Base-by-base conservation (phyloP, 176 grass and related monocot genomes). In the Zizania latifolia region DNA sequence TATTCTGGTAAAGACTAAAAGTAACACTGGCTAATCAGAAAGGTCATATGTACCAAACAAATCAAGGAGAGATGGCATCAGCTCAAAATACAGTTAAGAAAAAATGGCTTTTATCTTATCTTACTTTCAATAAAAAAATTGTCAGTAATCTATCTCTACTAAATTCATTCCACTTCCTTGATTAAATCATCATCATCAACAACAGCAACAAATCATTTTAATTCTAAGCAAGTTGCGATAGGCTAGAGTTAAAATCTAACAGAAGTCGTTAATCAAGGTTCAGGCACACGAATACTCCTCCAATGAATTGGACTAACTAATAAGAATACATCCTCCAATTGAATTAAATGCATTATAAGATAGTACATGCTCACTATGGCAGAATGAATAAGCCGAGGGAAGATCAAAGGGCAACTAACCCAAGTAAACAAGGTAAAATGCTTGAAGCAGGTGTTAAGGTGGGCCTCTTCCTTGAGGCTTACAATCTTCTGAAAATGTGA, bases 401-500 rank as follows among this genome's bases (percentile, higher is more conserved):
- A 46, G 17, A 59, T 62, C 17, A 17, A 37, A 62, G 64, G 8
- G 31, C 15, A 72, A 85, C n/a, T 80, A 88, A 98, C 94, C 56
- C 88, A 93, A 4, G 88, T 98, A 83, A 98, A 98, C 55, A 93
- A 67, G 44, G 94, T 92, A 80, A 98, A 98, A 81, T 98, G 94
- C 76, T 98, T 98, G 91, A 98, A 98, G 79, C 94, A 98, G 34
- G 94, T 98, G 53, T 92, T 98, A 48, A 98, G 94, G 82, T 98
- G 94, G 71, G 94, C 94, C 60, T 92, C 94, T 85, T 98, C 94
- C 71, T 98, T 91, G 39, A 98, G 94, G 61, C 84, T 94, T 4
- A 94, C 84, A 82, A 98, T 98, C 58, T 91, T 98, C 38, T 98
- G 94, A 58, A 98, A 98, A 83, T 98, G 94, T 0, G 88, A 79